Conservation (phyloP, 768 basidiomycete genomes). For the Rhodotorula diobovata region DNA sequence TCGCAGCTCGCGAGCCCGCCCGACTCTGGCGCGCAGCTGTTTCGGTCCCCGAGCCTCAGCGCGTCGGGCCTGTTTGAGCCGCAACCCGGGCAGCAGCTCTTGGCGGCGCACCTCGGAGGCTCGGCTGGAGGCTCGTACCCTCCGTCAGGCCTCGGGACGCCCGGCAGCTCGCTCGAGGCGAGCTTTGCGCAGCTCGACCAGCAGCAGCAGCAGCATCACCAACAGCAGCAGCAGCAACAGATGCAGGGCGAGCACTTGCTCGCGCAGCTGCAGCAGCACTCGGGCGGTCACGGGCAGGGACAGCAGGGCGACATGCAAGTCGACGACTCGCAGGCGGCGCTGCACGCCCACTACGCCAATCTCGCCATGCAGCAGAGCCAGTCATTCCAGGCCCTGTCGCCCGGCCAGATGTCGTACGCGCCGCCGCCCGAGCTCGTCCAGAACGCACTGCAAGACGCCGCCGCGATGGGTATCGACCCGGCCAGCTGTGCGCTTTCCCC, state of each 20-base stretch:
- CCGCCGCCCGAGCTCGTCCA: slow-evolving; percentile 24
- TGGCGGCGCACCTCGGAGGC: neutral
- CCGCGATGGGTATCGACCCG: slow-evolving; percentile 8
- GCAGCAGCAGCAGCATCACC: neutral
- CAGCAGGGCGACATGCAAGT: slow-evolving; percentile 19
- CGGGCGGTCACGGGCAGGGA: no score
- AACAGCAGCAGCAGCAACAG: slow-evolving; percentile 1
- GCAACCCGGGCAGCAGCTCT: neutral
- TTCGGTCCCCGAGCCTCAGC: slow-evolving; percentile 26
- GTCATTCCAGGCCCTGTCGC: slow-evolving; percentile 7
- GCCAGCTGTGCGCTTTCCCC: slow-evolving; percentile 7
- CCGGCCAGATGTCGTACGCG: slow-evolving; percentile 24
- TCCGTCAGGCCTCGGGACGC: slow-evolving; percentile 1
- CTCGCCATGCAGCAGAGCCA: slow-evolving; percentile 2
- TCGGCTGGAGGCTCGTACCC: slow-evolving; percentile 1
- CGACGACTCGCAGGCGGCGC: slow-evolving; percentile 10
- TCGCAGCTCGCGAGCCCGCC: slow-evolving; percentile 26
- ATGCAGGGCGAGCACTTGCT: slow-evolving; percentile 2
- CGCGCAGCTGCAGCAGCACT: slow-evolving; percentile 2
- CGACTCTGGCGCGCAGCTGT: neutral
- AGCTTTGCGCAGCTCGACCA: slow-evolving; percentile 13
- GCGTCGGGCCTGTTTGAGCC: slow-evolving; percentile 13
- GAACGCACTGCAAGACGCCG: slow-evolving; percentile 22
- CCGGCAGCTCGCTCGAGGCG: slow-evolving; percentile 9
- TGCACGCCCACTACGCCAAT: slow-evolving; percentile 20